Evolutionary conservation across 2,329 filamentous ascomycete species (phyloP).

Genomic region (Lachnellula subtilissima): DNA sequence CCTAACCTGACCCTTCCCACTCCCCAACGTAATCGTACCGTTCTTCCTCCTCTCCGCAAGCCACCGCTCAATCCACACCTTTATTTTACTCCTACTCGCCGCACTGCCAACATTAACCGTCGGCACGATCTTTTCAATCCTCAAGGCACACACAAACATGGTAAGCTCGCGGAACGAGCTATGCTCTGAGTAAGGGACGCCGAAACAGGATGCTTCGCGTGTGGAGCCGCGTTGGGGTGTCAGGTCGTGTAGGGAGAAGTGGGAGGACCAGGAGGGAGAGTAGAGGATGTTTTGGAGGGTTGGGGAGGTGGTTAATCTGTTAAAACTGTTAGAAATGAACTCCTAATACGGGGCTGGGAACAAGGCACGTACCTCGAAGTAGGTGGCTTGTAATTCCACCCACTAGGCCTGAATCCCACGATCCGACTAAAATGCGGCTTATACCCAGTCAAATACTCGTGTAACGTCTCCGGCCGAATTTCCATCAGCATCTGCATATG

Average conservation of each 20-base stretch:
- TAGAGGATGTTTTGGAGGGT: constrained; percentile 61
- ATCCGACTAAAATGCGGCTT: constrained; percentile 79
- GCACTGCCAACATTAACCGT: constrained; percentile 79
- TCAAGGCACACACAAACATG: constrained; percentile 82
- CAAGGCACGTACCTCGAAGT: constrained; percentile 44
- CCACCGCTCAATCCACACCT: constrained; percentile 61
- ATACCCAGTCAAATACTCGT: constrained; percentile 79
- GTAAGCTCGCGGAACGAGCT: constrained; percentile 91
- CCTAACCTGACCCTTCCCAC: constrained; percentile 23
- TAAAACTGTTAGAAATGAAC: neutral
- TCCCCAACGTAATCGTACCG: constrained; percentile 41
- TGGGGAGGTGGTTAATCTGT: constrained; percentile 52
- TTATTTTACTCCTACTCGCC: constrained; percentile 54
- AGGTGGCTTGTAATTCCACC: constrained; percentile 85
- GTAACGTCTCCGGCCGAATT: constrained; percentile 83
- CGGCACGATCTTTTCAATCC: constrained; percentile 85
- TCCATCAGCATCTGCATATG: constrained; percentile 98
- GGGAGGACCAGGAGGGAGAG: constrained; percentile 62
- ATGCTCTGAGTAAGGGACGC: constrained; percentile 94
- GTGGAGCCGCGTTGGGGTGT: constrained; percentile 79
- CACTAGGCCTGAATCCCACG: constrained; percentile 86
- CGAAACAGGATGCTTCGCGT: constrained; percentile 78
- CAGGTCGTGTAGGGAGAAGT: constrained; percentile 68
- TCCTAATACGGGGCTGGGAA: neutral
- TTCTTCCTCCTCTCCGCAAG: constrained; percentile 51